These are phyloP conservation scores for Fusarium verticillioides DNA, from an alignment of 2,329 filamentous ascomycete genomes.

Conservation along the genomic window DNA sequence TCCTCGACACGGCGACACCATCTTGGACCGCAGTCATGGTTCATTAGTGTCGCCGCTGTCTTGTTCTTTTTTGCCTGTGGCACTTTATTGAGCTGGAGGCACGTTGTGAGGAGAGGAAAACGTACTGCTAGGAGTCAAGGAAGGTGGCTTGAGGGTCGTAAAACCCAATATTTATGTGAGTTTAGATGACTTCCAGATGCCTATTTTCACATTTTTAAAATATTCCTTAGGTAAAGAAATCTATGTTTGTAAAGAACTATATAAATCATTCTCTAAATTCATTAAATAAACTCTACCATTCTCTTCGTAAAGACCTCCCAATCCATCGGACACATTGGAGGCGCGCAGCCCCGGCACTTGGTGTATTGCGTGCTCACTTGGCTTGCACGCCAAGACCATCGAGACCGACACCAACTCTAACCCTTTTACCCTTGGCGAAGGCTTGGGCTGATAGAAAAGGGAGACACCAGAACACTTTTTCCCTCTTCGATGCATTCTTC, in stretches of 20 bases:
- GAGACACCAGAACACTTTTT: not conserved
- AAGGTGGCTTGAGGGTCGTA: not conserved
- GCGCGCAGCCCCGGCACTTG: constrained; percentile 15
- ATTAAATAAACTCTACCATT: not conserved
- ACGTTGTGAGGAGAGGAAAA: no score
- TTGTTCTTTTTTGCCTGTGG: no score
- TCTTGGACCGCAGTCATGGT: not conserved
- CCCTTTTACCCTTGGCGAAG: constrained; percentile 1
- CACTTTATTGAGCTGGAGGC: not conserved
- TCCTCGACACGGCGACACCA: not conserved
- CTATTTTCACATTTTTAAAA: not conserved
- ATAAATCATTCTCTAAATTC: accelerated
- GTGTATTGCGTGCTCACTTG: constrained; percentile 41
- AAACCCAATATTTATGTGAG: not conserved
- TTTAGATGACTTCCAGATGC: no score
- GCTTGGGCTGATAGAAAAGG: constrained; percentile 18
- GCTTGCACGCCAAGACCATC: constrained; percentile 30
- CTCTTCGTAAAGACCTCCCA: not conserved
- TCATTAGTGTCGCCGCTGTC: not conserved
- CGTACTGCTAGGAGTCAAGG: accelerated
- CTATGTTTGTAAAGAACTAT: not conserved
- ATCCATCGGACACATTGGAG: not conserved
- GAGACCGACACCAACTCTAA: constrained; percentile 1
- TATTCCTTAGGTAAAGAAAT: no score
- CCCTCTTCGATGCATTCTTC: not conserved